Evolutionary conservation across 225 moss, liverwort and hornwort genomes (phyloP), one percentile per base, ranked within the genome.

Genomic region (Pseudoscleropodium purum): DNA sequence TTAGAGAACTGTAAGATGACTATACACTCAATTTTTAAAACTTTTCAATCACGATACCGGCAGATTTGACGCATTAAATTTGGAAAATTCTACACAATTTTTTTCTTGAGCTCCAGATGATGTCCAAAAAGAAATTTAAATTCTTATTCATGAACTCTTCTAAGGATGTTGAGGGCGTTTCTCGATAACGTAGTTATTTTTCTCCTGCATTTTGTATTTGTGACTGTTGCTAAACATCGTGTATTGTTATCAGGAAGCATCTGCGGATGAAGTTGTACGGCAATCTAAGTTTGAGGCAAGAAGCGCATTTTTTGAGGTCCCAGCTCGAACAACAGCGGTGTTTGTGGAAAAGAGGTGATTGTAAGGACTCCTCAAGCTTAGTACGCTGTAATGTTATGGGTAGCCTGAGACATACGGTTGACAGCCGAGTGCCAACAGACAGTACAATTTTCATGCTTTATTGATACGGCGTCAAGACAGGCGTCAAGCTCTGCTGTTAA

Each of bases 321-420:
- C 95, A 7, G 90, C 97, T 84, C 95, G 99, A 59, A 99, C 99
- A 69, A 95, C 97, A 33, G 91, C 96, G 31, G 99, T 97, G 74
- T 97, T 97, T 77, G 97, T 96, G 30, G 96, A 96, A 54, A 81
- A 82, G 82, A 88, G 97, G 82, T 92, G 92, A 93, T 86, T 90
- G 76, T 60, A 33, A 86, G 60, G 9, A 57, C 20, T 26, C 34
- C 43, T 65, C 79, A 27, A 15, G 45, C 47, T 70, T 52, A 62
- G 39, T 57, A 12, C 17, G 27, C 45, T 83, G 59, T 75, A 86
- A 75, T 84, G 68, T 45, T 52, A 69, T 60, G 74, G 21, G 15
- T n/a, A 84, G 52, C 84, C 74, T 80, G 54, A 88, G 83, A 51
- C 64, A 51, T 80, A 36, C 24, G 80, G 51, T 90, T 69, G 83